Evolutionary conservation across 176 grass and related monocot genomes (phyloP).

Genomic region (Bromus sterilis): DNA sequence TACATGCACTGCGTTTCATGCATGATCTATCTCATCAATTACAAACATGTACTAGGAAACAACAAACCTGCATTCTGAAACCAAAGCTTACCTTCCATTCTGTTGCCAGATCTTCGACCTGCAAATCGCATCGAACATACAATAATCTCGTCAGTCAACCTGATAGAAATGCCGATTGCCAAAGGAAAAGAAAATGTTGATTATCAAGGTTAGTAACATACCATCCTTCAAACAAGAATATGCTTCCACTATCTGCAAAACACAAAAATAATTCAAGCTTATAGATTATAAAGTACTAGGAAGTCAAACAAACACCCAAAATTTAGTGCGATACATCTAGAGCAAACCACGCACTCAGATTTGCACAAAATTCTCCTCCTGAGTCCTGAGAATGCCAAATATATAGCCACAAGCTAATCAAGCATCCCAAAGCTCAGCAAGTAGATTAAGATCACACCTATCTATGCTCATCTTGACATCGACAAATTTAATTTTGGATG

Average conservation of each 20-base stretch:
- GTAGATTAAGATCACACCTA: not conserved
- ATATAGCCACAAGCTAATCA: not conserved
- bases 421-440: not conserved
- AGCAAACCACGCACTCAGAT: too few species aligned
- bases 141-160: not conserved
- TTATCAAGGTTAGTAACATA: slow-evolving; percentile 10
- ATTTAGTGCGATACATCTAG: too few species aligned
- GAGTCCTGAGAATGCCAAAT: not conserved
- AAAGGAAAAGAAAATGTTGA: not conserved
- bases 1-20: slow-evolving; percentile 49
- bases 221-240: slow-evolving; percentile 79
- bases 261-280: not conserved
- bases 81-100: slow-evolving; percentile 40
- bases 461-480: not conserved
- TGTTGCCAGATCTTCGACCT: slow-evolving; percentile 40
- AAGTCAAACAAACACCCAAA: too few species aligned
- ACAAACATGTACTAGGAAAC: not conserved
- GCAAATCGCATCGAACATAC: not conserved
- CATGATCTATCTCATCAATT: not conserved
- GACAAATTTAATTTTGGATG: not conserved
- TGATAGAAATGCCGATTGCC: not conserved
- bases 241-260: slow-evolving; percentile 70
- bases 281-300: too few species aligned
- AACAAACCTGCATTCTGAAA: not conserved
- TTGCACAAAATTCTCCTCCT: not conserved